phyloP scores from a whole-genome alignment of 1,139 yeast genomes.

The Debaryomyces nepalensis region DNA sequence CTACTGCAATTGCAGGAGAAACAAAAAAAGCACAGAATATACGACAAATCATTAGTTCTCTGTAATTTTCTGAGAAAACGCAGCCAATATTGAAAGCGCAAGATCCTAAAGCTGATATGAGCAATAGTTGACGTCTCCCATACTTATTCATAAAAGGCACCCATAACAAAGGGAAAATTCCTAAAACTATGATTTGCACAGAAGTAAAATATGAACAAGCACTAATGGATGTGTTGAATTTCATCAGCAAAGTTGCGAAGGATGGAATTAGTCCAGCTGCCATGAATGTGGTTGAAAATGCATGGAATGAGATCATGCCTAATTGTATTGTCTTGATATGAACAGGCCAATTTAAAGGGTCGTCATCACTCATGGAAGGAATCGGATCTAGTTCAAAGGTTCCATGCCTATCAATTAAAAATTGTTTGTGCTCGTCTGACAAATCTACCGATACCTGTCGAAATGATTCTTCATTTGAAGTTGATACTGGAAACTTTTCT shows the following conservation, averaged over 20 bases:
- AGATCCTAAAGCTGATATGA: constrained; percentile 22
- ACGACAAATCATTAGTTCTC: constrained; percentile 23
- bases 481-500: background rate
- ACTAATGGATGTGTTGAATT: constrained; percentile 19
- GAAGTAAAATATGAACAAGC: constrained; percentile 22
- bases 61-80: constrained; percentile 20
- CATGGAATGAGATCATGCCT: constrained; percentile 25
- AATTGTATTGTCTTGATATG: constrained; percentile 20
- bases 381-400: constrained; percentile 22
- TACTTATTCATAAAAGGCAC: constrained; percentile 25
- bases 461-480: background rate
- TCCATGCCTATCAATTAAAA: constrained; percentile 24
- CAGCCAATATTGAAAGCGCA: constrained; percentile 25
- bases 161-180: constrained; percentile 26
- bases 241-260: constrained; percentile 20
- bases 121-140: constrained; percentile 22
- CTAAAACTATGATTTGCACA: constrained; percentile 24
- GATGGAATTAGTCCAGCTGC: constrained; percentile 29
- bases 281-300: constrained; percentile 25
- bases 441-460: background rate
- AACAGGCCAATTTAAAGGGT: constrained; percentile 26
- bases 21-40: constrained; percentile 24
- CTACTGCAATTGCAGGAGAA: constrained; percentile 26
- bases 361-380: constrained; percentile 23
- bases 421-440: constrained; percentile 19